Evolutionary conservation across 1,139 yeast species (phyloP).

Genomic region (Suhomyces ambrosiae): DNA sequence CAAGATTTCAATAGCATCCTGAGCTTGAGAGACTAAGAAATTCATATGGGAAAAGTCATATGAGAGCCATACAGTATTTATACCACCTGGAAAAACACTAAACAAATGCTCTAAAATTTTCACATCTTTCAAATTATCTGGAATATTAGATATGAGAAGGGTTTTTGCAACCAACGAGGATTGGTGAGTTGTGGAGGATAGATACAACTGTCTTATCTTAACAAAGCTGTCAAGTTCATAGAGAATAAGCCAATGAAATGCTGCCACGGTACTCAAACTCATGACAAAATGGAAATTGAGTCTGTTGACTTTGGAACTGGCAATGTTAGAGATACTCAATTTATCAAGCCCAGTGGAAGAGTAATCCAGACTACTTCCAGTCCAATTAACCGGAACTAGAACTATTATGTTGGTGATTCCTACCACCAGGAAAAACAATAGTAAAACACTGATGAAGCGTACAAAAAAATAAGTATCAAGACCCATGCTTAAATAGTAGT

Average conservation of each 20-base stretch:
- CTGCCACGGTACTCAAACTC: conserved; percentile 50
- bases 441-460: conserved; percentile 51
- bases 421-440: conserved; percentile 50
- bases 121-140: conserved; percentile 33
- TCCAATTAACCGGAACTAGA: conserved; percentile 57
- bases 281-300: conserved; percentile 58
- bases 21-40: conserved; percentile 31
- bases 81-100: conserved; percentile 45
- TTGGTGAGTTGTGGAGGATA: conserved; percentile 30
- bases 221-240: conserved; percentile 54
- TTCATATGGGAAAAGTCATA: conserved; percentile 44
- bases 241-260: conserved; percentile 55
- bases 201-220: conserved; percentile 43
- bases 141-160: conserved; percentile 53
- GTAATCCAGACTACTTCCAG: conserved; percentile 38
- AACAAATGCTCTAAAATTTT: conserved; percentile 30
- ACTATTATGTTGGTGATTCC: conserved; percentile 55
- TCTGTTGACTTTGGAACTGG: conserved; percentile 45
- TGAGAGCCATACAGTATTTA: conserved; percentile 53
- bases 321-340: conserved; percentile 63
- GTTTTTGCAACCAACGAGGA: conserved; percentile 37
- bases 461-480: conserved; percentile 68
- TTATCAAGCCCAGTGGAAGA: conserved; percentile 55
- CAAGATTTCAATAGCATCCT: conserved; percentile 36
- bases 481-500: conserved; percentile 51